Evolutionary conservation across 805 yeast species (phyloP).

Genomic region (Candida pseudofarinosa): DNA sequence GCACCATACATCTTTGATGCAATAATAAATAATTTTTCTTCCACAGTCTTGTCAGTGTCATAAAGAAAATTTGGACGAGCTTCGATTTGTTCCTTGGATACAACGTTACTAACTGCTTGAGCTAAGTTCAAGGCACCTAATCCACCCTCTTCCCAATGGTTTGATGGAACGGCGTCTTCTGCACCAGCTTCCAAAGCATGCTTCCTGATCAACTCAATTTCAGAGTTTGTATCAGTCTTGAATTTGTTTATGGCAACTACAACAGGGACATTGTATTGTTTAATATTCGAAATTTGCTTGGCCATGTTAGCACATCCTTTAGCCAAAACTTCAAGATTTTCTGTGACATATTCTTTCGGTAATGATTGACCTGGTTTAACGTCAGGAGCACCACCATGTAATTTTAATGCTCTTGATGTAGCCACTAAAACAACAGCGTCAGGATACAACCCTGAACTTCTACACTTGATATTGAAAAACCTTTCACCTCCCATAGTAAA

Average conservation of each 20-base stretch:
- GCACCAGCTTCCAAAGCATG: constrained; percentile 93
- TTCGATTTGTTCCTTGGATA: constrained; percentile 37
- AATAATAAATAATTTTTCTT: constrained; percentile 72
- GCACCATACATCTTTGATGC: constrained; percentile 95
- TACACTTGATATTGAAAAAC: constrained; percentile 91
- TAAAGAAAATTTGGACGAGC: constrained; percentile 54
- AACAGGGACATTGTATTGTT: constrained; percentile 82
- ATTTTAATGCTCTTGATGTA: constrained; percentile 92
- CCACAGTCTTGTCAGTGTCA: constrained; percentile 67
- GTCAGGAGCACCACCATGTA: constrained; percentile 96
- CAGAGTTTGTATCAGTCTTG: constrained; percentile 75
- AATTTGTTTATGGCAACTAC: constrained; percentile 92
- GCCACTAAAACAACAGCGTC: constrained; percentile 93
- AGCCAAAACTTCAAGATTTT: constrained; percentile 72
- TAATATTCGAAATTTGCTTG: constrained; percentile 85
- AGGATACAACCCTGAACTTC: constrained; percentile 83
- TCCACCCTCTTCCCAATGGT: constrained; percentile 97
- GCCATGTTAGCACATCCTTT: constrained; percentile 84
- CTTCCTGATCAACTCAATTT: constrained; percentile 72
- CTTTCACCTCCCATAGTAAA: constrained; percentile 99
- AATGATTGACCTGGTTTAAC: constrained; percentile 90
- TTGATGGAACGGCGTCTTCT: constrained; percentile 79
- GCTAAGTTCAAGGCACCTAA: constrained; percentile 84
- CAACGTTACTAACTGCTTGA: constrained; percentile 72
- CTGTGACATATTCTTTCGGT: constrained; percentile 76